Conservation (phyloP, 768 basidiomycete species). For the Termitomyces sp. region DNA sequence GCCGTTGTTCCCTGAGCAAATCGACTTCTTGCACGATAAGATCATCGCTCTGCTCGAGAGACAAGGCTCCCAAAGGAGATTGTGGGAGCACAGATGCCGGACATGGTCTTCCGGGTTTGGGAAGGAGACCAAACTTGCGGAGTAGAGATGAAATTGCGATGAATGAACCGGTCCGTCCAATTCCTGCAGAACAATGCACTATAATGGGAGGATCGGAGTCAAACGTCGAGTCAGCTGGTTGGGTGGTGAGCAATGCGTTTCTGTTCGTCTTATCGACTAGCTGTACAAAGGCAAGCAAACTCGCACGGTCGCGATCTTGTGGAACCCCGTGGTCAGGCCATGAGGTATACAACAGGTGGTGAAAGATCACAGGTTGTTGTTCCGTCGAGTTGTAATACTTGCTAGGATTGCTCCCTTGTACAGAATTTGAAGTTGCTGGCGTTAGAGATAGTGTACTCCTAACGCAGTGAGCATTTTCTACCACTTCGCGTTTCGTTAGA, state of each 20-base stretch:
- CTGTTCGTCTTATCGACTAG: constrained; percentile 66
- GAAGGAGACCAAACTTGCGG: constrained; percentile 52
- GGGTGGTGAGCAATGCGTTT: constrained; percentile 30
- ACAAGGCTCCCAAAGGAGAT: constrained; percentile 59
- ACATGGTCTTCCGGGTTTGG: constrained; percentile 27
- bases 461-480: constrained; percentile 58
- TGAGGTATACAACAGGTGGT: constrained; percentile 67
- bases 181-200: constrained; percentile 82
- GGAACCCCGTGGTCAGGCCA: constrained; percentile 93
- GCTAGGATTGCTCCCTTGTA: not conserved
- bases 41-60: constrained; percentile 46
- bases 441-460: constrained; percentile 58
- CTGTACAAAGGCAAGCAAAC: constrained; percentile 56
- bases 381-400: constrained; percentile 13
- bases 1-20: constrained; percentile 74
- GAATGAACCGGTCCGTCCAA: constrained; percentile 86
- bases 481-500: constrained; percentile 38
- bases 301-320: constrained; percentile 50
- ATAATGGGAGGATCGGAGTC: constrained; percentile 75
- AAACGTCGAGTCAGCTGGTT: constrained; percentile 19
- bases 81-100: constrained; percentile 31
- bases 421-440: constrained; percentile 24
- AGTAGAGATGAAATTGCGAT: constrained; percentile 78
- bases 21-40: constrained; percentile 71
- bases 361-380: constrained; percentile 46